These are phyloP conservation scores for Mycena belliarum DNA, from an alignment of 768 basidiomycete species.

Conservation along the genomic window DNA sequence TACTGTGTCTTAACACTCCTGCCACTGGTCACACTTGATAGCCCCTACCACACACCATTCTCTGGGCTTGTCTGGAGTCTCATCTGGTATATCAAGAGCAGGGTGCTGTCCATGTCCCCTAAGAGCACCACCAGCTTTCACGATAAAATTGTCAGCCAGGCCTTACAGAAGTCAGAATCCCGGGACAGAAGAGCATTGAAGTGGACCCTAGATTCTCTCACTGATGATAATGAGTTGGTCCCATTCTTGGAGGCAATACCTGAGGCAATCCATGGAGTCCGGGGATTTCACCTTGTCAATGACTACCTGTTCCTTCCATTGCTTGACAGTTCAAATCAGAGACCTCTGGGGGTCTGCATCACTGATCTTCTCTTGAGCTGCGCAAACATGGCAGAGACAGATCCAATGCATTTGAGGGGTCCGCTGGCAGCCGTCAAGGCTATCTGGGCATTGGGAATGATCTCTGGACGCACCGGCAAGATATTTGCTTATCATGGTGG, in stretches of 20 bases:
- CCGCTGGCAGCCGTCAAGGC: not conserved
- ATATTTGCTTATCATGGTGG: not conserved
- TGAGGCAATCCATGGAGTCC: not conserved
- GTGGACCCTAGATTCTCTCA: not conserved
- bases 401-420: not conserved
- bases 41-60: constrained; percentile 17
- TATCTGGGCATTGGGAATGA: not conserved
- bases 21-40: constrained; percentile 11
- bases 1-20: constrained; percentile 8
- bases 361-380: not conserved
- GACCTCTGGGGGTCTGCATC: not conserved
- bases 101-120: not conserved
- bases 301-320: not conserved
- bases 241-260: not conserved
- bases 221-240: not conserved
- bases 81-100: not conserved
- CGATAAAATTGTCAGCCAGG: not conserved
- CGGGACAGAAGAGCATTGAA: not conserved
- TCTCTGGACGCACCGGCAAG: not conserved
- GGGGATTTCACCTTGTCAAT: not conserved
- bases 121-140: not conserved
- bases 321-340: not conserved
- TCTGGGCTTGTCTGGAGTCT: not conserved
- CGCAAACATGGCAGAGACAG: not conserved
- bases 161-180: not conserved